These are phyloP conservation scores for Neurospora sp. DNA, from an alignment of 2,329 filamentous ascomycete genomes.

Conservation along the genomic window DNA sequence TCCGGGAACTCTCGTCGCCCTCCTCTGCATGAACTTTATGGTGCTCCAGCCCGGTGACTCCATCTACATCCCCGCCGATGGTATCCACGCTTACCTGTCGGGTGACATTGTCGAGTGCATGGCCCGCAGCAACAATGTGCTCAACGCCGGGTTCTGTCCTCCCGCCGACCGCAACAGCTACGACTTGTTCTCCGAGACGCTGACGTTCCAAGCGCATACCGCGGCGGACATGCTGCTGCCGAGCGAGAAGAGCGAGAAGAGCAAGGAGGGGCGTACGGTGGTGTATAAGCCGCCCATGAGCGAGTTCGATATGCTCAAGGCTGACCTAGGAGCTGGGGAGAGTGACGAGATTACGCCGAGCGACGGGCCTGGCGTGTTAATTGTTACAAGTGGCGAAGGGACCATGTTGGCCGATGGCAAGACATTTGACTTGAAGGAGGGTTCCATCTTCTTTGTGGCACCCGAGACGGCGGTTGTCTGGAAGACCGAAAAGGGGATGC, in stretches of 20 bases:
- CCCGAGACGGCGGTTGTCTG: conserved; percentile 33
- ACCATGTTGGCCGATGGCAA: conserved; percentile 43
- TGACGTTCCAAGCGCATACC: conserved; percentile 56
- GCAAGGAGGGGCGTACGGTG: conserved; percentile 49
- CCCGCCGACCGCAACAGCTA: conserved; percentile 52
- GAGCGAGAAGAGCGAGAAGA: conserved; percentile 36
- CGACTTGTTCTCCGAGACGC: conserved; percentile 50
- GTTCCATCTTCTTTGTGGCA: conserved; percentile 58
- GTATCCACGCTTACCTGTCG: conserved; percentile 63
- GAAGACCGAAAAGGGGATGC: conserved; percentile 23
- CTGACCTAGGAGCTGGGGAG: conserved; percentile 45
- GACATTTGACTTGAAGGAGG: conserved; percentile 46
- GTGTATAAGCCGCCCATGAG: conserved; percentile 58
- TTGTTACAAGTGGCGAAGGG: conserved; percentile 51
- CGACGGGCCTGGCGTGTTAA: conserved; percentile 52
- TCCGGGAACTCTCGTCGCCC: conserved; percentile 57
- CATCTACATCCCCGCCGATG: conserved; percentile 63
- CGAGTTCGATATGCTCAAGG: conserved; percentile 62
- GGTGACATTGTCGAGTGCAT: conserved; percentile 74
- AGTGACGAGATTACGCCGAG: conserved; percentile 46
- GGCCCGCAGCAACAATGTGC: conserved; percentile 65
- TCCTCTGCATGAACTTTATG: conserved; percentile 68
- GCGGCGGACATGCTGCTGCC: conserved; percentile 46
- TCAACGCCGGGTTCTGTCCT: conserved; percentile 68
- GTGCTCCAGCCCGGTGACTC: conserved; percentile 55